phyloP scores from a whole-genome alignment of 2,329 filamentous ascomycete genomes.

The Fusarium tuaranense region DNA sequence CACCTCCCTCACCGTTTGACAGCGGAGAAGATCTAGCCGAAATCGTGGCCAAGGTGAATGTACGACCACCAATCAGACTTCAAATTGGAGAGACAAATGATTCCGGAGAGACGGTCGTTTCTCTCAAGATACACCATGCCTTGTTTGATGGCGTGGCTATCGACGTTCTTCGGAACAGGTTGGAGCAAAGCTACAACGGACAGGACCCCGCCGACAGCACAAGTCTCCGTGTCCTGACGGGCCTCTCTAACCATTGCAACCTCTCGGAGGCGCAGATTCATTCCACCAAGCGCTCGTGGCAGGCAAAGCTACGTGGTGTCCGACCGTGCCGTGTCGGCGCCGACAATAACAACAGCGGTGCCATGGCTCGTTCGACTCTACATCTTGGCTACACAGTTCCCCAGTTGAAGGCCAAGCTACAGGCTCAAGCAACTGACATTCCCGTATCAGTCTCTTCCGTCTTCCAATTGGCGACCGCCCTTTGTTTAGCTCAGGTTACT shows the following conservation, averaged over 20 bases:
- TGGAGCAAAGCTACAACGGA: slow-evolving; percentile 3
- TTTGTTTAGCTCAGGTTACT: slow-evolving; percentile 20
- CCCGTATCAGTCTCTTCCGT: not conserved
- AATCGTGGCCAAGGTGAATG: slow-evolving; percentile 7
- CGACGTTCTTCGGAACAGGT: not conserved
- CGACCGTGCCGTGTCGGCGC: slow-evolving; percentile 6
- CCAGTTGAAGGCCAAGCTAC: slow-evolving; percentile 1
- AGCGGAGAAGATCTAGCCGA: not conserved
- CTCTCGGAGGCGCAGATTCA: not conserved
- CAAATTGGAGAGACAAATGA: not conserved
- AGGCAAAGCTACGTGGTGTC: not conserved
- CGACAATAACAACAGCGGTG: not conserved
- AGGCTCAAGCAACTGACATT: not conserved
- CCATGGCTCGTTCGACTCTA: slow-evolving; percentile 16
- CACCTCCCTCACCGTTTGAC: not conserved
- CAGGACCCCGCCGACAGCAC: not conserved
- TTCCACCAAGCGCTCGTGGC: not conserved
- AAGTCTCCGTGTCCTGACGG: not conserved
- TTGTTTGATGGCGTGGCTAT: slow-evolving; percentile 23
- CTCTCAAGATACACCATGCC: slow-evolving; percentile 24
- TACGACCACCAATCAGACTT: slow-evolving; percentile 5
- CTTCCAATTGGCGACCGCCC: slow-evolving; percentile 14
- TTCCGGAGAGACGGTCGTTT: accelerated
- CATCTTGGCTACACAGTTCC: not conserved
- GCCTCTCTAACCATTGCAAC: not conserved